These are phyloP conservation scores for apple (Malus domestica) DNA, from an alignment of 306 rosid species.

Conservation along the genomic window ASM211411v1 NC_041795.1:3287501-3288000, in stretches of 20 bases:
- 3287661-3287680: constrained; percentile 24
- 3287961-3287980: not conserved
- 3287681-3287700: constrained; percentile 15
- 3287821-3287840: constrained; percentile 53
- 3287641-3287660: constrained; percentile 19
- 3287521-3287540: too few relatives aligned
- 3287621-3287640: too few relatives aligned
- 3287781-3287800: constrained; percentile 46
- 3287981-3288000: too few relatives aligned
- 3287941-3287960: too few relatives aligned
- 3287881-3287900: not conserved
- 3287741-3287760: constrained; percentile 23
- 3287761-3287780: constrained; percentile 30
- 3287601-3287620: too few relatives aligned
- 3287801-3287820: constrained; percentile 70
- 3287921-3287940: not conserved
- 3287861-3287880: too few relatives aligned
- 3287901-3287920: not conserved
- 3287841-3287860: not conserved
- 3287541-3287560: too few relatives aligned
- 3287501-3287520: too few relatives aligned
- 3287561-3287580: too few relatives aligned
- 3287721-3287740: constrained; percentile 4
- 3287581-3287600: too few relatives aligned
- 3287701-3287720: constrained; percentile 2